Conservation (phyloP, 225 moss, liverwort and hornwort genomes). For the Ulota crispa region DNA sequence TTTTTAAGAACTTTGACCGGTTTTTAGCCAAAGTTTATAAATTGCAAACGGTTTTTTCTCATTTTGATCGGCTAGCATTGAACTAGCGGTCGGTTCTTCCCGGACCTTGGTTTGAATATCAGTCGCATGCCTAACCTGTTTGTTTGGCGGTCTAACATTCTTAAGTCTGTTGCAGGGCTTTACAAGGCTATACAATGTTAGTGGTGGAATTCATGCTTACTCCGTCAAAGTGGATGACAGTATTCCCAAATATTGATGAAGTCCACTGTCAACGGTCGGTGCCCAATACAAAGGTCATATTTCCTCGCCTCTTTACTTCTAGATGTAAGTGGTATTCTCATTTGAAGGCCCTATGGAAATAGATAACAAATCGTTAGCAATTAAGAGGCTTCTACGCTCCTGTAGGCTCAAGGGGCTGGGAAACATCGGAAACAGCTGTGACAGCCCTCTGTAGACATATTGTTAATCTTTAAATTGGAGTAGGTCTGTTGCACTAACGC, state of each 20-base stretch:
- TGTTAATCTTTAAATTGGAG: neutral
- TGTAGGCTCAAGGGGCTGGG: constrained; percentile 4
- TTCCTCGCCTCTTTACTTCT: constrained; percentile 9
- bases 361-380: constrained; percentile 1
- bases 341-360: neutral
- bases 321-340: neutral
- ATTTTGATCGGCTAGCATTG: no score
- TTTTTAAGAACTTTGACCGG: no score
- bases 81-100: no score
- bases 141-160: neutral
- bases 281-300: constrained; percentile 7
- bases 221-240: constrained; percentile 72
- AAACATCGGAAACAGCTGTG: constrained; percentile 16
- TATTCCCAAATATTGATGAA: constrained; percentile 76
- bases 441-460: neutral
- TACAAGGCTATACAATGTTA: constrained; percentile 71
- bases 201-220: constrained; percentile 94
- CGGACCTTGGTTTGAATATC: constrained; percentile 10
- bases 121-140: neutral
- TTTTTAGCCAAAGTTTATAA: no score
- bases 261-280: constrained; percentile 10
- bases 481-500: neutral
- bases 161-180: constrained; percentile 70
- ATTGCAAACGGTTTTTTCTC: no score
- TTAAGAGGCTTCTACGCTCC: neutral